phyloP scores from a whole-genome alignment of 441 rosid species.

The Brassica hybrid region DNA sequence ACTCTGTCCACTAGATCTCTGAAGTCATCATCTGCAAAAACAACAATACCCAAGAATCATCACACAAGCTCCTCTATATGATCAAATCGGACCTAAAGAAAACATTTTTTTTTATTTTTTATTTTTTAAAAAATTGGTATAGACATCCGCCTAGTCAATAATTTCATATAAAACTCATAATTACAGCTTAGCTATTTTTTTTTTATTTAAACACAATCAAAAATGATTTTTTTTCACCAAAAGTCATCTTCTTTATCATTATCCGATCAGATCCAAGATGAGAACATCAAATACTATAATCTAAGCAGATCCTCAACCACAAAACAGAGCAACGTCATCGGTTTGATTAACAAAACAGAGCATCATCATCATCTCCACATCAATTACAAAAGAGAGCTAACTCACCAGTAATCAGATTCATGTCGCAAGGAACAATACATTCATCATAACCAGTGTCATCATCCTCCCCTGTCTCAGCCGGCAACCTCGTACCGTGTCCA shows the following conservation, averaged over 20 bases:
- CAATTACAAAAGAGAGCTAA: neutral
- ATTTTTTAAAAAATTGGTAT: no score
- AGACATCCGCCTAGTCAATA: no score
- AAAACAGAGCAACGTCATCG: neutral
- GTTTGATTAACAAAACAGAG: no score
- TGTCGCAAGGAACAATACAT: conserved; percentile 94
- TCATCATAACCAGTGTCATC: conserved; percentile 96
- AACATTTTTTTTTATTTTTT: no score
- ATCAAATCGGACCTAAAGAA: neutral
- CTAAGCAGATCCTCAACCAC: neutral
- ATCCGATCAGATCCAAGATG: conserved; percentile 11
- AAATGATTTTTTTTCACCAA: neutral
- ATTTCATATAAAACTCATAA: no score
- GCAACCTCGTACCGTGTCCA: conserved; percentile 94
- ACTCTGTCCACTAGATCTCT: conserved; percentile 82
- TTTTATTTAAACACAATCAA: neutral
- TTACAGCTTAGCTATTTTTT: no score
- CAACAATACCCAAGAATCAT: neutral
- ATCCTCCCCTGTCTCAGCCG: conserved; percentile 97
- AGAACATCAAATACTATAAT: conserved; percentile 2
- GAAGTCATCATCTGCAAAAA: conserved; percentile 80
- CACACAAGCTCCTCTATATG: neutral
- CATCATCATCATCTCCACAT: neutral
- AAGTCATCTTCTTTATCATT: neutral
- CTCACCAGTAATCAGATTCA: conserved; percentile 91